Conservation (phyloP, 2,329 filamentous ascomycete genomes). For the Aspergillus tubingensis region DNA sequence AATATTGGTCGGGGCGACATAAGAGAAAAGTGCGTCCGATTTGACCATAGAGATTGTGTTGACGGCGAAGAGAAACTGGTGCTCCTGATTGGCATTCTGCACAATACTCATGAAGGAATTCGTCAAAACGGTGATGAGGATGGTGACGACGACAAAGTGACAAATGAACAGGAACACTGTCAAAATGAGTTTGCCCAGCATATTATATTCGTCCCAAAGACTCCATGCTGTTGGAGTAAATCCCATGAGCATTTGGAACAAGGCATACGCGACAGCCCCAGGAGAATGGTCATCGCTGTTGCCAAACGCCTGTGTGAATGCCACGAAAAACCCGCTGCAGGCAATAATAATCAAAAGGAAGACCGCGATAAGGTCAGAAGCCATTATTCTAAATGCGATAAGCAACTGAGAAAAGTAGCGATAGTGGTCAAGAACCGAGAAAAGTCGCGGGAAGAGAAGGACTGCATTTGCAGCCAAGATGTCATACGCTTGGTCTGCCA, state of each 20-base stretch:
- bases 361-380: slow-evolving; percentile 81
- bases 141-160: slow-evolving; percentile 92
- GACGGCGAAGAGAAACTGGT: slow-evolving; percentile 89
- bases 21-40: slow-evolving; percentile 94
- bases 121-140: slow-evolving; percentile 91
- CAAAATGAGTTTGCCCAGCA: slow-evolving; percentile 73
- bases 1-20: slow-evolving; percentile 87
- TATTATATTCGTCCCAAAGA: slow-evolving; percentile 77
- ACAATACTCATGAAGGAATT: slow-evolving; percentile 96
- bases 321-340: slow-evolving; percentile 94
- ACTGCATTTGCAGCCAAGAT: slow-evolving; percentile 91
- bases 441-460: slow-evolving; percentile 83
- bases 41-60: slow-evolving; percentile 98
- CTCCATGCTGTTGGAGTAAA: slow-evolving; percentile 96
- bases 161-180: slow-evolving; percentile 87
- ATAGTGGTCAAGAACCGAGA: slow-evolving; percentile 91
- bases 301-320: slow-evolving; percentile 81
- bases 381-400: slow-evolving; percentile 93
- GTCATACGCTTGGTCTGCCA: slow-evolving; percentile 87
- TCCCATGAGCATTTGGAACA: slow-evolving; percentile 94
- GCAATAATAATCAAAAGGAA: slow-evolving; percentile 80
- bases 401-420: slow-evolving; percentile 93
- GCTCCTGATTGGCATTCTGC: slow-evolving; percentile 89
- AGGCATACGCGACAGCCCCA: slow-evolving; percentile 76
- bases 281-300: slow-evolving; percentile 63